Conservation (phyloP, 2,329 filamentous ascomycete species). For the Colletotrichum nymphaeae region DNA sequence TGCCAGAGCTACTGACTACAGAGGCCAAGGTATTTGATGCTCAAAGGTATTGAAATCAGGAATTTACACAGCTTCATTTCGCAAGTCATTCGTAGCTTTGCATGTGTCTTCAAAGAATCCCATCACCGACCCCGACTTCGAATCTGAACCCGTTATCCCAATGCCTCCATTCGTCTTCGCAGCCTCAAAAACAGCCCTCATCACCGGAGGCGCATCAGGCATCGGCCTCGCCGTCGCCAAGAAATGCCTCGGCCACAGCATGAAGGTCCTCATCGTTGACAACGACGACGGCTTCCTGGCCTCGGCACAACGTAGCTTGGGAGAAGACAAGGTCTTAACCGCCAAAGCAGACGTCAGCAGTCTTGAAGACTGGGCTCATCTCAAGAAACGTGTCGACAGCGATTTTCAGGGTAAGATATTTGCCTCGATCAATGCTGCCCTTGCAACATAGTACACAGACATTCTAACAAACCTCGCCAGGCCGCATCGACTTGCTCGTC, state of each 20-base stretch:
- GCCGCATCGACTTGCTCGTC: slow-evolving; percentile 73
- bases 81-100: no score
- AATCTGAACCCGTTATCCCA: no score
- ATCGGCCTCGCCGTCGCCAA: slow-evolving; percentile 81
- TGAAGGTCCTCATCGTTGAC: slow-evolving; percentile 79
- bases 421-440: slow-evolving; percentile 9
- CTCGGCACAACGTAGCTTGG: slow-evolving; percentile 55
- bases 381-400: slow-evolving; percentile 60
- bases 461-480: slow-evolving; percentile 24
- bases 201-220: slow-evolving; percentile 83
- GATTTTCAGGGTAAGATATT: slow-evolving; percentile 51
- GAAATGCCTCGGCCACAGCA: slow-evolving; percentile 73
- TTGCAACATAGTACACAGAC: no score
- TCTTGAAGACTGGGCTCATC: slow-evolving; percentile 65
- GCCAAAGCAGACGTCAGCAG: slow-evolving; percentile 72
- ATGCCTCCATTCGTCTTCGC: not conserved
- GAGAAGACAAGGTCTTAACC: slow-evolving; percentile 51
- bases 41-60: no score
- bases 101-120: no score
- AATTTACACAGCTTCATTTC: no score
- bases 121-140: no score
- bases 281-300: slow-evolving; percentile 66
- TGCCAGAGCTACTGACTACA: no score
- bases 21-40: no score
- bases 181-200: slow-evolving; percentile 71